phyloP scores from a whole-genome alignment of 176 grass and related monocot species.

The Musa beccarii region DNA sequence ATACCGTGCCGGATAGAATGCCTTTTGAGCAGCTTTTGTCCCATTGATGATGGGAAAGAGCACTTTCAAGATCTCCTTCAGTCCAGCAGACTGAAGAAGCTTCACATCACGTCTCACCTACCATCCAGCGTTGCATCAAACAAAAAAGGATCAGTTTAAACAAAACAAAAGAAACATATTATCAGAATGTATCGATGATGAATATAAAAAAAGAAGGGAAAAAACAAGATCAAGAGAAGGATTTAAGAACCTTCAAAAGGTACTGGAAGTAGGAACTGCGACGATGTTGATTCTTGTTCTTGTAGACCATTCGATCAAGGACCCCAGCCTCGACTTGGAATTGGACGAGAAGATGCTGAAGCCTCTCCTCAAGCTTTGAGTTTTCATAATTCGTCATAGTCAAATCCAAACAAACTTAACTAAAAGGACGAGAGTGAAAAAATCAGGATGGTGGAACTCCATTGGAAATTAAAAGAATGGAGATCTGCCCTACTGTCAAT shows the following conservation, averaged over 20 bases:
- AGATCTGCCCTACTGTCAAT: not conserved
- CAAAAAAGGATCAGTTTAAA: not conserved
- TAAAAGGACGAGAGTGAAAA: not conserved
- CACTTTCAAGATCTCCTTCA: constrained; percentile 32
- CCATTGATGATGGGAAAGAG: constrained; percentile 41
- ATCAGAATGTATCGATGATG: too few relatives aligned
- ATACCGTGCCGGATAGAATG: constrained; percentile 30
- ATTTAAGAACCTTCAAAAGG: constrained; percentile 36
- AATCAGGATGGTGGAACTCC: not conserved
- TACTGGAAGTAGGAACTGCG: constrained; percentile 48
- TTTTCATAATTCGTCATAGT: not conserved
- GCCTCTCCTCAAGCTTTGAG: constrained; percentile 9
- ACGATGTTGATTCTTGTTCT: constrained; percentile 55
- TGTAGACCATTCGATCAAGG: constrained; percentile 60
- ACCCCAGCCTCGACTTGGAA: constrained; percentile 40
- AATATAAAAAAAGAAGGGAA: not conserved
- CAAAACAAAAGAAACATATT: too few relatives aligned
- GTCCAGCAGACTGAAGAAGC: constrained; percentile 25
- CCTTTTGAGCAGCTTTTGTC: constrained; percentile 41
- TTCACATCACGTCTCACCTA: constrained; percentile 61
- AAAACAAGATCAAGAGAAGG: not conserved
- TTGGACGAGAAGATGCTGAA: constrained; percentile 27
- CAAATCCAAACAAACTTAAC: not conserved
- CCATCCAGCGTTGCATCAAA: not conserved
- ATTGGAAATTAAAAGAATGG: not conserved